Base-by-base conservation (phyloP, 2,329 filamentous ascomycete species). In the Phialophora verrucosa region DNA sequence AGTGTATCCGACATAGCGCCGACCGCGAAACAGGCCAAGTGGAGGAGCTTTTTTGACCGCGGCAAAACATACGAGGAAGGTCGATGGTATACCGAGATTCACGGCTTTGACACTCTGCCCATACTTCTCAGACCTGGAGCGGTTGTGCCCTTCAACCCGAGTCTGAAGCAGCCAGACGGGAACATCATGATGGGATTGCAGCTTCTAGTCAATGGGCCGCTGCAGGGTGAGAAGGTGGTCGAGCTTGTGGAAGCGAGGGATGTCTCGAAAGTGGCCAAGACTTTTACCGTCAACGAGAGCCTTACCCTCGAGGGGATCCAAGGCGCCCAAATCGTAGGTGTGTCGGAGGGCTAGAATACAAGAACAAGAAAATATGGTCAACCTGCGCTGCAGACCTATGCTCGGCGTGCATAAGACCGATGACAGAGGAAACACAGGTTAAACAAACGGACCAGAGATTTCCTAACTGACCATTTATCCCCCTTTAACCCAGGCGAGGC, bases 11-110 rank as follows among this genome's bases (percentile, higher is more conserved):
- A 11, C 12, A 4, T 14, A 20, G 84, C 84, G 82, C 83, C 31
- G 3, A 25, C 60, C 78, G 78, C 14, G 79, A 79, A 74, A 79
- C 86, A 73, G 83, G 81, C 67, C 76, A 83, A 74, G 65, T 80
- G 70, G 81, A 82, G 78, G 73, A 83, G 69, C 76, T 83, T 72
- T 76, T 79, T 54, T 82, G 85, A 31, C 81, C 84, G 76, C 59
- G 64, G 55, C 2, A 79, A 78, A 69, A 74, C 71, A 14, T 80
- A 79, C 61, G 75, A 78, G 61, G 67, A 71, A 23, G 78, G 78
- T 0, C 81, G 79, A 17, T 89, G 87, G 87, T 87, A 87, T 73
- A 84, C 76, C 29, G 87, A 89, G 77, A 85, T 77, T 63, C 87
- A 88, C 70, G 80, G 77, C 2, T 88, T 88, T 70, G 83, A 83